phyloP scores from a whole-genome alignment of 441 rosid genomes.

The Pelargonium hybrid region DNA sequence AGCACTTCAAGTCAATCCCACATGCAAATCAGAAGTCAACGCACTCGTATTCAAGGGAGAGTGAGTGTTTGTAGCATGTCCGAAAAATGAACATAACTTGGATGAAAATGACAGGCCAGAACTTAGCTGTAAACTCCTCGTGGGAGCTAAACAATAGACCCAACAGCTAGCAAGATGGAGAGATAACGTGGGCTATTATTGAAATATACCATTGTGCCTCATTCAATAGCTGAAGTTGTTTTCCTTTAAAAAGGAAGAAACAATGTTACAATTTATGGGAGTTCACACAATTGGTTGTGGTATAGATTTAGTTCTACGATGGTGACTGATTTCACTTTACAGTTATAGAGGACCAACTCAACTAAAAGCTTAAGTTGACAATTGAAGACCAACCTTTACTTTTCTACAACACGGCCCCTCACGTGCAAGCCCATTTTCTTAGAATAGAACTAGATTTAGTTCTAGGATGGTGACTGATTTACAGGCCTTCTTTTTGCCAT shows the following conservation, averaged over 20 bases:
- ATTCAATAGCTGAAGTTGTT: neutral
- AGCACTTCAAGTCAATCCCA: neutral
- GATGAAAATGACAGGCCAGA: neutral
- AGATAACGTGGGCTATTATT: neutral
- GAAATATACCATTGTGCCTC: neutral
- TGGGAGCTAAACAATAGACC: neutral
- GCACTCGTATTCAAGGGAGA: neutral
- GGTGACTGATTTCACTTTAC: neutral
- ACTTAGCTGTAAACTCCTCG: neutral
- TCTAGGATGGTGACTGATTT: neutral
- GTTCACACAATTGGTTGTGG: neutral
- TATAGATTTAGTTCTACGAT: neutral
- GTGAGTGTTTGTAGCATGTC: neutral
- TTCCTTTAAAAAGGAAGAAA: neutral
- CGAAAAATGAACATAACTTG: neutral
- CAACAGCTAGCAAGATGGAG: neutral
- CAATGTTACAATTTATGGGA: too few species aligned
- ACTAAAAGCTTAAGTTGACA: too few species aligned
- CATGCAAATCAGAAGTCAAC: neutral
- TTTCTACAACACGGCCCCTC: too few species aligned
- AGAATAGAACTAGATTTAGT: neutral
- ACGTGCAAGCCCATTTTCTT: too few species aligned
- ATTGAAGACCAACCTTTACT: too few species aligned
- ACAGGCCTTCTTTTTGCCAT: too few species aligned
- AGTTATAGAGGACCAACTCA: too few species aligned